Base-by-base conservation (phyloP, 202 grass and related monocot genomes). In the Setaria italica region DNA sequence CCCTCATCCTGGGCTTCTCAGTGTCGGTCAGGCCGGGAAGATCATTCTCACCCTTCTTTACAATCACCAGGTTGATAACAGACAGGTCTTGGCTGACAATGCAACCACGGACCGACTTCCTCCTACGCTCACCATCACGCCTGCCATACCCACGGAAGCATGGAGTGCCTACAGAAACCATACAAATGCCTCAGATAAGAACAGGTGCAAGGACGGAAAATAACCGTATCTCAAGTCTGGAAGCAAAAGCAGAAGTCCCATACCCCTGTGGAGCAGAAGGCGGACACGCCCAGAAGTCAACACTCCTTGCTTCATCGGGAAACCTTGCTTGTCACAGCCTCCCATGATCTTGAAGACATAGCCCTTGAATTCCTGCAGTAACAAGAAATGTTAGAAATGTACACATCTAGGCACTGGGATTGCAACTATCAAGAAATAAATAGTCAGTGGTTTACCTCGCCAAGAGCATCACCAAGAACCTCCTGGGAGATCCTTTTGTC, bases 291-390 rank as follows among this genome's bases (percentile, higher is more conserved):
- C 92, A 80, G 87, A 19, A 33, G 85, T 86, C 2, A 83, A 59
- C 0, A 94, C 92, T 71, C 90, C 92, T 76, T 94, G 92, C 82
- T 94, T 94, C 92, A 94, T 92, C 0, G 90, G 90, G 76, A 94
- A 94, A 4, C 87, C 92, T 85, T 94, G 90, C 66, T 92, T 92
- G 66, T 96, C 94, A 35, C 94, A 96, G 0, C 94, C 94, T 16
- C 94, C 91, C 91, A 93, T 93, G 47, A 96, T 93, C 76, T 96
- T 96, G 80, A 96, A 96, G 2, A 93, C 87, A 11, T 96, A 96
- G 35, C 92, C 92, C 73, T 92, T 94, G 87, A 94, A 92, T 77
- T 94, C 87, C 92, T 92, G 70, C n/a, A 72, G 32, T 50, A 49
- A 15, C 3, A 66, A 70, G 19, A 58, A 45, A 58, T 7, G 5